phyloP scores from a whole-genome alignment of 169 alveolate genomes.

The Plasmodium knowlesi region DNA sequence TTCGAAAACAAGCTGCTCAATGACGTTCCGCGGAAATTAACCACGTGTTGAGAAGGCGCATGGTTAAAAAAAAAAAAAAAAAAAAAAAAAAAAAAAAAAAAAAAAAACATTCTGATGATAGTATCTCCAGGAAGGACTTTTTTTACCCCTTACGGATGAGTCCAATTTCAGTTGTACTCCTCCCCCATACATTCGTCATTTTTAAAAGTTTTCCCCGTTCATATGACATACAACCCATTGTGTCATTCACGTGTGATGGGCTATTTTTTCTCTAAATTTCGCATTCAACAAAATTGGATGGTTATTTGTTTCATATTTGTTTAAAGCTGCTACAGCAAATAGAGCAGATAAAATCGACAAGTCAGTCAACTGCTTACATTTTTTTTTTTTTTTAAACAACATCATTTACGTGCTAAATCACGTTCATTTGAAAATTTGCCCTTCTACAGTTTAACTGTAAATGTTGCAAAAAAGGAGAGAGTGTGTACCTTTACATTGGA shows the following conservation, averaged over 20 bases:
- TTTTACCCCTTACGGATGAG: background rate
- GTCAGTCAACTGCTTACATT: background rate
- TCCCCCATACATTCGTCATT: background rate
- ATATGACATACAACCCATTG: background rate
- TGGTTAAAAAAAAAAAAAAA: background rate
- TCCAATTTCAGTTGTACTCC: too few species aligned
- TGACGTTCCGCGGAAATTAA: slow-evolving; percentile 67
- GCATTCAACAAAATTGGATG: background rate
- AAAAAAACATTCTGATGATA: background rate
- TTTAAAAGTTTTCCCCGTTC: background rate
- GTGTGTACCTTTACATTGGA: background rate
- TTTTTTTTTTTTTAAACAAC: background rate
- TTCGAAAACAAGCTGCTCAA: slow-evolving; percentile 40
- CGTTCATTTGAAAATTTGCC: background rate
- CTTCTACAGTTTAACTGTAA: background rate
- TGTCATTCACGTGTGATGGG: background rate
- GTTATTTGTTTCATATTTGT: background rate
- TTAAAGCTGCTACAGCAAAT: background rate
- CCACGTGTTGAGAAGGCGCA: background rate
- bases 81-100: background rate
- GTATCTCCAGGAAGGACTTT: background rate
- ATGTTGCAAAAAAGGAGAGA: background rate
- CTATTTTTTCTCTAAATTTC: background rate
- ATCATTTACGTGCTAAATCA: background rate
- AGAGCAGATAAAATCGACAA: background rate